These are phyloP conservation scores for Thraustochytrium striatum DNA, from an alignment of 352 stramenopile genomes.

Conservation along the genomic window DNA sequence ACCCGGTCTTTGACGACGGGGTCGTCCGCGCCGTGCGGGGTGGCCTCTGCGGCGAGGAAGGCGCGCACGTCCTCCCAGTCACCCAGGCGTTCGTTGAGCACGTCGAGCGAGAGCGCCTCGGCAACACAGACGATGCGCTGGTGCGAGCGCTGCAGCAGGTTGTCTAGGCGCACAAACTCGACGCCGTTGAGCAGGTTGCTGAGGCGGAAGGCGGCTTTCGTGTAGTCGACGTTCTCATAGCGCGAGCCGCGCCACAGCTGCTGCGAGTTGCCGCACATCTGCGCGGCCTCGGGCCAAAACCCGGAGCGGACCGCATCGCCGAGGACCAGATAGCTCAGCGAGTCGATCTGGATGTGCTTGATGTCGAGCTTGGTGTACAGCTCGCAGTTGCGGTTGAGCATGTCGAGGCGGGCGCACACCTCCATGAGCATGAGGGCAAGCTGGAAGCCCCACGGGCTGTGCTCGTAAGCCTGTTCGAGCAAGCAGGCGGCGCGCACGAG, in stretches of 20 bases:
- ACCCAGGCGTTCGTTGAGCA: background rate
- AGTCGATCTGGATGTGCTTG: slow-evolving; percentile 45
- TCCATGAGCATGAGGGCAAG: slow-evolving; percentile 33
- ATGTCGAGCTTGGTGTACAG: slow-evolving; percentile 34
- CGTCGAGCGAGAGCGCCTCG: slow-evolving; percentile 2
- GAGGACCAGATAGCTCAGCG: slow-evolving; percentile 26
- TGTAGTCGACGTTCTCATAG: slow-evolving; percentile 7
- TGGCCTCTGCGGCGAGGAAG: background rate
- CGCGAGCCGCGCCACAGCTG: slow-evolving; percentile 27
- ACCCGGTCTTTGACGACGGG: background rate
- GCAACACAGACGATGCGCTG: background rate
- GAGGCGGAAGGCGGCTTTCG: background rate
- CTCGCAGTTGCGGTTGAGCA: background rate
- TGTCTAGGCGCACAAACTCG: slow-evolving; percentile 16
- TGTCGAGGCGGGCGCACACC: slow-evolving; percentile 21
- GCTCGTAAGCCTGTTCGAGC: slow-evolving; percentile 11
- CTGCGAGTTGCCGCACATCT: slow-evolving; percentile 23
- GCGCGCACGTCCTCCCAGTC: background rate
- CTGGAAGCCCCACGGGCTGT: slow-evolving; percentile 37
- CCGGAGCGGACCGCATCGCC: background rate
- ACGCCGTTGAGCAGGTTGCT: background rate
- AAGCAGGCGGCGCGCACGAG: background rate
- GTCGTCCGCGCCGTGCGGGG: background rate
- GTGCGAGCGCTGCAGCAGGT: background rate
- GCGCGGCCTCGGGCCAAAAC: background rate